phyloP scores from a whole-genome alignment of 257 asterid genomes.

The Echites panduratus region DNA sequence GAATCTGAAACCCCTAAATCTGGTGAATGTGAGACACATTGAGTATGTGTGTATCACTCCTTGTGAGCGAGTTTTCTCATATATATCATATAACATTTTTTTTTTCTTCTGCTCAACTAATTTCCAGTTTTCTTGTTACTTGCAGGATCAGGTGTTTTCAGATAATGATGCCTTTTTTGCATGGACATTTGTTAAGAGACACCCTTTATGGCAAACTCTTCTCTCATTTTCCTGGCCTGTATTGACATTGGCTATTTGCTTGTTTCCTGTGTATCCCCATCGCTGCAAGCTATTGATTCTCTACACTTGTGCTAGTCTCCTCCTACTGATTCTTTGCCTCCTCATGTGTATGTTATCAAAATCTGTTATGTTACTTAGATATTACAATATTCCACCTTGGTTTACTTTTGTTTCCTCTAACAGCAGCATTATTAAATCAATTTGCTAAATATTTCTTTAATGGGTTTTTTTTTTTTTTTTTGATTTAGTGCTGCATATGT shows the following conservation, averaged over 20 bases:
- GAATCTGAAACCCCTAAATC: background rate
- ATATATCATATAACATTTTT: no score
- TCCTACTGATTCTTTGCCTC: conserved; percentile 80
- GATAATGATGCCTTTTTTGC: conserved; percentile 95
- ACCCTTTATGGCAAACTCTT: conserved; percentile 96
- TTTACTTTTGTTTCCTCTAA: background rate
- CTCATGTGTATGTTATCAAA: conserved; percentile 59
- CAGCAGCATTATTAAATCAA: no score
- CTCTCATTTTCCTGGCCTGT: conserved; percentile 99
- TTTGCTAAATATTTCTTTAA: background rate
- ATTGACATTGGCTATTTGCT: conserved; percentile 90
- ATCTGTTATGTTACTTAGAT: conserved; percentile 11
- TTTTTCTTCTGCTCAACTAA: background rate
- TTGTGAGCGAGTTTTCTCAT: no score
- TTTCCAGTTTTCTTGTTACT: conserved; percentile 4
- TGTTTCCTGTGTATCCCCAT: conserved; percentile 98
- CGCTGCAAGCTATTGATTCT: conserved; percentile 82
- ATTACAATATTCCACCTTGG: conserved; percentile 6
- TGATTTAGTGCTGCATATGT: background rate
- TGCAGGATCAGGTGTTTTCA: conserved; percentile 92
- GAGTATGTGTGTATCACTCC: background rate
- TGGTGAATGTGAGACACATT: background rate
- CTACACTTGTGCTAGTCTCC: conserved; percentile 89
- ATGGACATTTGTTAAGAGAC: conserved; percentile 88
- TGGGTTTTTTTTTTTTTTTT: no score